Percentiles rank a stretch among this genome's conserved stretches.
Evolutionary conservation across 2,329 filamentous ascomycete genomes (phyloP).

Genomic region (Microdochium trichocladiopsis): DNA sequence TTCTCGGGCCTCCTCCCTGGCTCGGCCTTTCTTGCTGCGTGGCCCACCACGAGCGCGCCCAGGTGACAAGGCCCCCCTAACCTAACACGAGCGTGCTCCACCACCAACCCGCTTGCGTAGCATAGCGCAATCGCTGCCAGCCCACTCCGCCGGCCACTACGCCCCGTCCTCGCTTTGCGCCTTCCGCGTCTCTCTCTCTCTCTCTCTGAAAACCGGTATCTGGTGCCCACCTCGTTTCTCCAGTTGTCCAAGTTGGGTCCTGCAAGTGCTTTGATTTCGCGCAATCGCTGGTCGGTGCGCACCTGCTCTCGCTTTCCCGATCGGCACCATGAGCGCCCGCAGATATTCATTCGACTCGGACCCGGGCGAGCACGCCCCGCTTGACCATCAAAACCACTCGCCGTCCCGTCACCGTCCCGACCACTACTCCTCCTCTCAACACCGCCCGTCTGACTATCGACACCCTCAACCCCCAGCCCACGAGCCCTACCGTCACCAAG

Average conservation of each 20-base stretch:
- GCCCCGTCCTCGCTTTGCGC: no score
- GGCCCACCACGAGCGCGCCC: no score
- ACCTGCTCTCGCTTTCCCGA: not conserved
- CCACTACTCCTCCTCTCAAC: slow-evolving; percentile 3
- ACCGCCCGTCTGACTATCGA: not conserved
- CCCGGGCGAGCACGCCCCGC: slow-evolving; percentile 18
- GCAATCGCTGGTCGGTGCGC: not conserved
- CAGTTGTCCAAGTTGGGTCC: no score
- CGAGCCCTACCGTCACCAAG: slow-evolving; percentile 2
- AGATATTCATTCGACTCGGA: slow-evolving; percentile 21
- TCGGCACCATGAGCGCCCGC: slow-evolving; percentile 12
- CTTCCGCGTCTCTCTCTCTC: no score
- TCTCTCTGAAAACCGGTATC: not conserved
- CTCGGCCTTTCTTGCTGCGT: no score
- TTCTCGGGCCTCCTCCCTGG: no score
- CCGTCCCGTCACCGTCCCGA: slow-evolving; percentile 4
- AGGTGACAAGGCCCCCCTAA: no score
- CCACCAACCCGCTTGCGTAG: no score
- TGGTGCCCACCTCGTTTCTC: not conserved
- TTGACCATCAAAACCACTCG: slow-evolving; percentile 13
- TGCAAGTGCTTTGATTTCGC: not conserved
- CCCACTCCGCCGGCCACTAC: no score
- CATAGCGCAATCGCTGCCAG: no score
- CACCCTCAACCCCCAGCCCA: not conserved
- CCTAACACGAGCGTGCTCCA: no score